Evolutionary conservation across 2,329 filamentous ascomycete species (phyloP).

Genomic region (Pseudocercospora pini-densiflorae): DNA sequence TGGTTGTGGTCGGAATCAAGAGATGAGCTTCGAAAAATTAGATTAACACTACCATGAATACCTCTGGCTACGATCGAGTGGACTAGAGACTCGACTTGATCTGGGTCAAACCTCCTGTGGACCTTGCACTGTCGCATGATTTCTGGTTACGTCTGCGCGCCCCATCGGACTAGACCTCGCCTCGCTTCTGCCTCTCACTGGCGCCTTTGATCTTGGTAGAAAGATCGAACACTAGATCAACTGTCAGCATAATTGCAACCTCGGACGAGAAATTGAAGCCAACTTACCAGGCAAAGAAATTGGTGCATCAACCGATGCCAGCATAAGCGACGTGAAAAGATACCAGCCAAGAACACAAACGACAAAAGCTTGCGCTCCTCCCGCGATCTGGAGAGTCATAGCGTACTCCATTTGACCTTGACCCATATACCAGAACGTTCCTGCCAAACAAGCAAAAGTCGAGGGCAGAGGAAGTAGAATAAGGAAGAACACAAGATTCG

Average conservation of each 20-base stretch:
- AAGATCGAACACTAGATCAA: neutral
- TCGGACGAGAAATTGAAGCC: neutral
- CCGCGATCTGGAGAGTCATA: conserved; percentile 34
- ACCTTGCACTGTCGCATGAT: neutral
- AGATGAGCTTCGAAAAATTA: conserved; percentile 32
- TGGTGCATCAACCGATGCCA: conserved; percentile 59
- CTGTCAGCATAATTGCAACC: neutral
- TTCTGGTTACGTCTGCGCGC: neutral
- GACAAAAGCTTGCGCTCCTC: conserved; percentile 56
- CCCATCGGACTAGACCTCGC: neutral
- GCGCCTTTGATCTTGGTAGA: neutral
- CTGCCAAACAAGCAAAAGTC: conserved; percentile 64
- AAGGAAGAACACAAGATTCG: conserved; percentile 70
- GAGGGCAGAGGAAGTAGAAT: conserved; percentile 69
- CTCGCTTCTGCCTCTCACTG: neutral
- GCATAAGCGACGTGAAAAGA: conserved; percentile 57
- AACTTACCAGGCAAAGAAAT: conserved; percentile 48
- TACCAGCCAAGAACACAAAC: conserved; percentile 56
- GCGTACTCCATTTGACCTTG: conserved; percentile 33
- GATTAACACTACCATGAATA: neutral
- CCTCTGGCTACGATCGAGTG: neutral
- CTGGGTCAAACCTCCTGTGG: neutral
- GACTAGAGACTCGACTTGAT: no score
- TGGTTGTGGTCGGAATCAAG: conserved; percentile 93
- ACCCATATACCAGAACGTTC: conserved; percentile 56